Base-by-base conservation (phyloP, 1,139 yeast species). In the Geotrichum cucujoidarum region DNA sequence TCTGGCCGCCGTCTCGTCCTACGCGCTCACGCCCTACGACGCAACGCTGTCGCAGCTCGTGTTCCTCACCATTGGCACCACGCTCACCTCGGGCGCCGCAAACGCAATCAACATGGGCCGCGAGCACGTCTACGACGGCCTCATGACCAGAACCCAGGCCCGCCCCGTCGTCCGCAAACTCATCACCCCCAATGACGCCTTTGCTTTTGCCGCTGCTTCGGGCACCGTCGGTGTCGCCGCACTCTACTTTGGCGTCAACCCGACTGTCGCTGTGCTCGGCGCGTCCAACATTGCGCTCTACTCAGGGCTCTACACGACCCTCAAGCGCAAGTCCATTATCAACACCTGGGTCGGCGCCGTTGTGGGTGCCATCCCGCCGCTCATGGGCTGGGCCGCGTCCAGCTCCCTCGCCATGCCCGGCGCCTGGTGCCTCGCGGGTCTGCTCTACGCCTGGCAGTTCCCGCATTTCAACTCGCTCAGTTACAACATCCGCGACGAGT, bases 351-450 rank as follows among this genome's bases (percentile, higher is more conserved):
- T 92, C 1, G 99, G 99, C 20, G 98, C 98, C 1, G 64, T 94
- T 8, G 98, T 94, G 2, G 99, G 99, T 3, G 97, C 97, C 0
- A 85, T 92, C 36, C 98, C 99, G 1, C 99, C 99, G 29, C 74
- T 94, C 47, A 92, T 92, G 99, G 99, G 99, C 1, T 92, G 98
- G 98, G 96, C 96, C 1, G 95, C 97, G 0, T 85, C 95, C 3
- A 80, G 70, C 30, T 79, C 95, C 1, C 69, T 92, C 44, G 59
- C 73, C 3, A 88, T 87, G 54, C 97, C 97, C 0, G 97, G 94
- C 6, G 95, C 95, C 2, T 92, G 97, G 97, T 82, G 94, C 61
- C 70, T 90, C 31, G 97, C 97, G 1, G 89, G 84, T 0, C 70
- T 94, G 48, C 71, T 92, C 36, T 92, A 86, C 64, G 95, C 97